Conservation (phyloP, 345 rosid genomes). For the thale cress (Arabidopsis thaliana) region TAIR10.1 NC_003076.8:24283501-24284000, state of each 20-base stretch:
- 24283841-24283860: conserved; percentile 71
- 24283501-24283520: conserved; percentile 6
- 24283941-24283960: conserved; percentile 83
- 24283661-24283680: conserved; percentile 62
- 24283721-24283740: background rate
- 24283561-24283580: conserved; percentile 55
- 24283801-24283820: conserved; percentile 62
- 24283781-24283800: conserved; percentile 33
- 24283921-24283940: conserved; percentile 76
- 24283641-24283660: conserved; percentile 85
- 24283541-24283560: conserved; percentile 61
- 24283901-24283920: conserved; percentile 69
- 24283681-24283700: background rate
- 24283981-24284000: background rate
- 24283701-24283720: background rate
- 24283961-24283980: background rate
- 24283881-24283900: conserved; percentile 62
- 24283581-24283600: conserved; percentile 81
- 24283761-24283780: background rate
- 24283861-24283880: conserved; percentile 44
- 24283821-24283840: conserved; percentile 73
- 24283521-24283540: conserved; percentile 6
- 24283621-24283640: conserved; percentile 65
- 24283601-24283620: conserved; percentile 67
- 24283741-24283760: background rate